phyloP scores from a whole-genome alignment of 805 yeast genomes.

The Schizosaccharomyces japonicus region DNA sequence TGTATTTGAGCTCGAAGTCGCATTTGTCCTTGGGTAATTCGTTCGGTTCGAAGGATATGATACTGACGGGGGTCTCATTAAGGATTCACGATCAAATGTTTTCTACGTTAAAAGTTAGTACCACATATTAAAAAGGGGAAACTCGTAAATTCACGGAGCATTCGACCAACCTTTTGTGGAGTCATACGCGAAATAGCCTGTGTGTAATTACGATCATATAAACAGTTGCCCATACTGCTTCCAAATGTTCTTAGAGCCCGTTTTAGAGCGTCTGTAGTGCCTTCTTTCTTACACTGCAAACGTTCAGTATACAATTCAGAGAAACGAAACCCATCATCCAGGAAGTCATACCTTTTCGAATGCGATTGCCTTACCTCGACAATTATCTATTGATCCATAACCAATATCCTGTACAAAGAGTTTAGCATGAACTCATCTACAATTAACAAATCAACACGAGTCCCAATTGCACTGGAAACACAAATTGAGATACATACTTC shows the following conservation, averaged over 20 bases:
- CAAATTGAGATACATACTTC: conserved; percentile 19
- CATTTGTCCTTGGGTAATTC: no score
- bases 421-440: not conserved
- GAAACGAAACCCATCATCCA: not conserved
- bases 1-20: no score
- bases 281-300: conserved; percentile 47
- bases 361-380: conserved; percentile 32
- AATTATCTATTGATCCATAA: conserved; percentile 41
- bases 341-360: conserved; percentile 41
- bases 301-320: not conserved
- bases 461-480: not conserved
- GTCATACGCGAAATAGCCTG: not conserved
- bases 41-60: no score
- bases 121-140: no score
- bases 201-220: conserved; percentile 13
- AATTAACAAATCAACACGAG: not conserved
- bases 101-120: no score
- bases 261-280: conserved; percentile 64
- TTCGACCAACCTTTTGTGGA: not conserved
- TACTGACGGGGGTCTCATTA: no score
- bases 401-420: conserved; percentile 29
- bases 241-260: conserved; percentile 63
- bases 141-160: not conserved
- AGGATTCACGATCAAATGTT: no score
- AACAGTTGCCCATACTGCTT: conserved; percentile 35